Base-by-base conservation (phyloP, 768 basidiomycete genomes). In the Lentinula detonsa region DNA sequence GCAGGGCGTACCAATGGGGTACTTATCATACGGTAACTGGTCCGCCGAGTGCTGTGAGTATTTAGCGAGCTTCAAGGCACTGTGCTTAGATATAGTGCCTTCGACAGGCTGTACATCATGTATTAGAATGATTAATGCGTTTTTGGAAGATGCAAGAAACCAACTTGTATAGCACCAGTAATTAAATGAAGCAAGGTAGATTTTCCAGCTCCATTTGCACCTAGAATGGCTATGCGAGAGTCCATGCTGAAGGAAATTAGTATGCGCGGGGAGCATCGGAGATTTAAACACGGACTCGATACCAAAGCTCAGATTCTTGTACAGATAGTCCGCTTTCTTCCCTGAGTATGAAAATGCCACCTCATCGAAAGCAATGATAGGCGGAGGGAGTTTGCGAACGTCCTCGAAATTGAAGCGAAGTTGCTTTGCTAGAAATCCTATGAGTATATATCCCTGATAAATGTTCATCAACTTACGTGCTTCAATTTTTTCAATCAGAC, bases 41-140 rank as follows among this genome's bases (percentile, higher is more conserved):
- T 99, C 97, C 33, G 97, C 95, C 58, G 90, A 93, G 79, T 99
- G 97, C 77, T 99, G 97, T 5, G 91, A 94, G 81, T 99, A 99
- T 75, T 98, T 99, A 65, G 95, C 92, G 61, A 99, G 85, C 75
- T 99, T 99, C 67, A 99, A 84, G 18, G 80, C 81, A 46, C 88
- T 79, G 73, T 99, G 97, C 69, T 93, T 93, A 54, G 90, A 91
- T 66, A 99, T 72, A 42, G 92, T 93, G 55, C 97, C 97, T 72
- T 90, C 83, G 65, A 75, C 76, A 1, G 96, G 94, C 61, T 90
- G 88, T 34, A 34, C 7, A 34, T 8, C 28, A 15, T 15, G 4
- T 1, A 18, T 16, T 16, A 34, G n/a, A 46, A 51, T 51, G 50
- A 16, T 31, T 9, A 2, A 10, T 51, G n/a, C 31, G 16, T 5